These are phyloP conservation scores for Calonectria hawksworthii DNA, from an alignment of 2,329 filamentous ascomycete genomes.

Conservation along the genomic window DNA sequence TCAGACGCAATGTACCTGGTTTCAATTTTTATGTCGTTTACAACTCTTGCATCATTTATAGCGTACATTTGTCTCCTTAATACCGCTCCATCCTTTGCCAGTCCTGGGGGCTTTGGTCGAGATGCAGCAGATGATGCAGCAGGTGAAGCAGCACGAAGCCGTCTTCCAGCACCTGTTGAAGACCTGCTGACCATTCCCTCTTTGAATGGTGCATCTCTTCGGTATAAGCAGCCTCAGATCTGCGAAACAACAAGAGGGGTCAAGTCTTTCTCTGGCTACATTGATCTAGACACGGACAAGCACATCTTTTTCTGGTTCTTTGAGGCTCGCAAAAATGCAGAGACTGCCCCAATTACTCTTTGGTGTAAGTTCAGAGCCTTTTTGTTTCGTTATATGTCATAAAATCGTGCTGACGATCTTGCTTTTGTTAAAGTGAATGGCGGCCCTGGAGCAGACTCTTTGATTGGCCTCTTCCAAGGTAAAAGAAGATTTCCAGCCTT, in stretches of 20 bases:
- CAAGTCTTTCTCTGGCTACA: conserved; percentile 64
- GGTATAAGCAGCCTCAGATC: conserved; percentile 48
- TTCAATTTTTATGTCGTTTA: neutral
- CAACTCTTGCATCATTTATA: neutral
- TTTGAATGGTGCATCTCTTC: conserved; percentile 18
- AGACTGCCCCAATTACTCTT: conserved; percentile 57
- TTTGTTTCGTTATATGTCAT: neutral
- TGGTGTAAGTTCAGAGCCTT: conserved; percentile 49
- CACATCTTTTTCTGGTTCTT: conserved; percentile 46
- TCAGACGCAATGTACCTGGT: neutral
- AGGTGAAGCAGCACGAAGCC: neutral
- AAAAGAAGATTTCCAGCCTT: neutral
- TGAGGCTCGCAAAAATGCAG: conserved; percentile 39
- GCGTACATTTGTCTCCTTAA: neutral
- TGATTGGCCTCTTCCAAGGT: conserved; percentile 31
- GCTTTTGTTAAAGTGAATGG: conserved; percentile 65
- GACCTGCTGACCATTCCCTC: conserved; percentile 24
- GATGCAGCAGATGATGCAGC: neutral
- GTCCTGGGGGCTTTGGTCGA: neutral
- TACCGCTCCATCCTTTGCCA: neutral
- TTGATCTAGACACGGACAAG: conserved; percentile 22
- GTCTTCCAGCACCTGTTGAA: neutral
- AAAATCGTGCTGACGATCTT: neutral
- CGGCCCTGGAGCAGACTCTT: conserved; percentile 63
- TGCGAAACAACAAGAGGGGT: conserved; percentile 54